Conservation (phyloP, 2,329 filamentous ascomycete species). For the Verticillium zaregamsianum region DNA sequence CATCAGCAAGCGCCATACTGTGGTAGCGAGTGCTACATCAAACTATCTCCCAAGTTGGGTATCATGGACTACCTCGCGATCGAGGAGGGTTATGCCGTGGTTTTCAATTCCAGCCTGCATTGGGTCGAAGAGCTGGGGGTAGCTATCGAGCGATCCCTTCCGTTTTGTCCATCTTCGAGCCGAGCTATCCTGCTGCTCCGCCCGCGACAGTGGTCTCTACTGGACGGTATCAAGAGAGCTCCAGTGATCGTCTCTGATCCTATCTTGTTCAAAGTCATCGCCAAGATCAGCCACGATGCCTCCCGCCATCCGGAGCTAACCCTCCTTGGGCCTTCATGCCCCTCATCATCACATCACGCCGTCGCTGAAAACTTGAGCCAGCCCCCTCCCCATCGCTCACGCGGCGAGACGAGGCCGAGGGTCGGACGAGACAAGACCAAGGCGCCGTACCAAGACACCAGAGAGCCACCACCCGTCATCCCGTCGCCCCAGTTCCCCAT, state of each 20-base stretch:
- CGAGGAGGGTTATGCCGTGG: too few species aligned
- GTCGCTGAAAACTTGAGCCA: neutral
- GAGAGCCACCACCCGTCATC: neutral
- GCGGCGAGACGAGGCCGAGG: neutral
- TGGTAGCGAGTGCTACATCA: neutral
- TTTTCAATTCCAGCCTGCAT: neutral
- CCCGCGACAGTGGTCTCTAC: neutral
- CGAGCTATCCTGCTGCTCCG: neutral
- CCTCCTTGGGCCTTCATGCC: neutral
- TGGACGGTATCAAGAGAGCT: neutral
- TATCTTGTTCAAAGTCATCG: neutral
- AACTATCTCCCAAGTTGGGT: neutral
- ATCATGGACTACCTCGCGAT: neutral
- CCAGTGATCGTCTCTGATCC: neutral
- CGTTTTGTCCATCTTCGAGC: neutral
- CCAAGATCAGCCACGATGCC: neutral
- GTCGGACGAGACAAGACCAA: neutral
- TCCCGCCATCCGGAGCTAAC: neutral
- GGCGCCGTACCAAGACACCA: neutral
- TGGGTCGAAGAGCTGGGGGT: neutral
- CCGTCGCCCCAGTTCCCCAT: neutral
- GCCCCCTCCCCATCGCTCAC: neutral
- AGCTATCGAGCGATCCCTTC: neutral
- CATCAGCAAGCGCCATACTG: neutral
- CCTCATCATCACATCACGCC: neutral